Base-by-base conservation (phyloP, 164 flowering plant genomes). In the Warburgia ugandensis region DNA sequence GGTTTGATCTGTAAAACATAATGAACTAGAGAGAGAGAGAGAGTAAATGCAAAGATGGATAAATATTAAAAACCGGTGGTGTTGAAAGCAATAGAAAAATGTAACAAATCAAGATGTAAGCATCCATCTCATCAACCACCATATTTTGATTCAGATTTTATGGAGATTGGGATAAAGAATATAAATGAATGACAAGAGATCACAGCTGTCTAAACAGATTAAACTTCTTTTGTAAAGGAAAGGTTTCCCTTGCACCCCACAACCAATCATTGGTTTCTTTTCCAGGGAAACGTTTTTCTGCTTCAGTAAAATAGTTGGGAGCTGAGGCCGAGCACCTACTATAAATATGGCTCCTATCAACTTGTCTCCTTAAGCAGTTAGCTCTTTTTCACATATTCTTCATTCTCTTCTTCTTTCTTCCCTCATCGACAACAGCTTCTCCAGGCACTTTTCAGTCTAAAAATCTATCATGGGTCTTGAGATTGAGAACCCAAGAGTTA, bases 201-300 rank as follows among this genome's bases (percentile, higher is more conserved):
- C 42, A 69, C 77, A 79, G 84, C 79, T 82, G 85, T 70, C 74
- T 67, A 19, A 27, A 62, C 50, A 52, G 64, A 67, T 59, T 50
- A 65, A 74, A 57, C 47, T 49, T 60, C n/a, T 39, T 50, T 58
- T 41, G 54, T 29, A 50, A 29, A 59, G 48, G 40, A 44, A 64
- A 63, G n/a, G 63, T 26, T 20, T 25, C 68, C 60, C 60, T 66
- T 69, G 44, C 68, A 55, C 35, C 52, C 48, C 42, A 38, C 29
- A 59, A 64, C 71, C 77, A 78, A 81, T 81, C 68, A 81, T 84
- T 81, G 73, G 65, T 59, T 50, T 58, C 48, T 66, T 45, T 61
- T 36, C 37, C 54, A 62, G 29, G 56, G 48, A 45, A 54, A n/a
- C 19, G 6, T 31, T 10, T 29, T 13, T 27, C 17, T 36, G 3